phyloP scores from a whole-genome alignment of 2,329 filamentous ascomycete species.

The Alternaria arborescens region DNA sequence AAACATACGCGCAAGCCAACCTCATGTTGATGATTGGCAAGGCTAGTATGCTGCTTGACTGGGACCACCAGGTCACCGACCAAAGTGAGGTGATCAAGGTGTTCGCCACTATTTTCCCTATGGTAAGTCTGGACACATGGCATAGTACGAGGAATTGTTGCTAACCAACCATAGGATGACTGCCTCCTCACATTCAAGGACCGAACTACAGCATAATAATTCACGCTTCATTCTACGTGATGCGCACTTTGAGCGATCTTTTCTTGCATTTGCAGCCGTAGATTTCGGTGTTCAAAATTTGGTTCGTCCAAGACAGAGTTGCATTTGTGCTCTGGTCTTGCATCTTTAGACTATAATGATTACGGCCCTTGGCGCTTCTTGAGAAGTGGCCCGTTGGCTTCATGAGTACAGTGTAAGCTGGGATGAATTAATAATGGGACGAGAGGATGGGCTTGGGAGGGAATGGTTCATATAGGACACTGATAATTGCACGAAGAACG shows the following conservation, averaged over 20 bases:
- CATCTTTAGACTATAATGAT: slow-evolving; percentile 41
- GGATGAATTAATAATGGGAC: slow-evolving; percentile 20
- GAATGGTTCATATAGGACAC: background rate
- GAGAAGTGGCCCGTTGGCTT: slow-evolving; percentile 21
- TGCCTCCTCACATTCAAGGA: slow-evolving; percentile 77
- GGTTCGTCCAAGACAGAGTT: slow-evolving; percentile 26
- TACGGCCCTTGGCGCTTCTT: slow-evolving; percentile 28
- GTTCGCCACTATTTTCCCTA: slow-evolving; percentile 97
- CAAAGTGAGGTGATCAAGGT: slow-evolving; percentile 94
- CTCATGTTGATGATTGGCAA: slow-evolving; percentile 90
- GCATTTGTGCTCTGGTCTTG: slow-evolving; percentile 21
- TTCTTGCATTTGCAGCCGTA: slow-evolving; percentile 36
- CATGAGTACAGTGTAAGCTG: slow-evolving; percentile 25
- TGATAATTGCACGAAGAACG: slow-evolving; percentile 26
- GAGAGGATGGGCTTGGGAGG: slow-evolving; percentile 3
- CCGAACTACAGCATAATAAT: slow-evolving; percentile 32
- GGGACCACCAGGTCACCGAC: slow-evolving; percentile 86
- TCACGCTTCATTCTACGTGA: slow-evolving; percentile 20
- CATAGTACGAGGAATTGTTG: slow-evolving; percentile 9
- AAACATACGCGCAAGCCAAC: slow-evolving; percentile 89
- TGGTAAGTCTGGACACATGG: slow-evolving; percentile 66
- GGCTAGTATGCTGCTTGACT: slow-evolving; percentile 85
- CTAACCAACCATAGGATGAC: slow-evolving; percentile 69
- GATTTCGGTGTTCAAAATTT: slow-evolving; percentile 20
- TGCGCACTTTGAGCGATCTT: slow-evolving; percentile 35